Percentiles rank a stretch among this genome's conserved stretches.
Evolutionary conservation across 148 eudicot genomes (phyloP).

Genomic region (Camellia sinensis): DNA sequence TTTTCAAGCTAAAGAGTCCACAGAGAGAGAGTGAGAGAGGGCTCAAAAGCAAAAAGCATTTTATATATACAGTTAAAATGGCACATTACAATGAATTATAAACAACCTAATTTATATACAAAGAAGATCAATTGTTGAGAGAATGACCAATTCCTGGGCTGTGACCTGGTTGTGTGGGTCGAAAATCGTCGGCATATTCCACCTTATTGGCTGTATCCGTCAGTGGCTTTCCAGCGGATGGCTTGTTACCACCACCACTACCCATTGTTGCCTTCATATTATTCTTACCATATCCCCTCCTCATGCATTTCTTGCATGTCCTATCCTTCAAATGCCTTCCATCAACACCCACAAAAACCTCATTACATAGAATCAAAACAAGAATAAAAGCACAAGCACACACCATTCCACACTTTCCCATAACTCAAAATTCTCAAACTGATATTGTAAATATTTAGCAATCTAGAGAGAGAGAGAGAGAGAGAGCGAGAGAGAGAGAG

Average conservation of each 20-base stretch:
- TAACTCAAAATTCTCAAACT: neutral
- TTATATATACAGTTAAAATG: no score
- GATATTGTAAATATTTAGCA: no score
- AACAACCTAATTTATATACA: neutral
- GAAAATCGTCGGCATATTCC: slow-evolving; percentile 16
- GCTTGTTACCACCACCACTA: neutral
- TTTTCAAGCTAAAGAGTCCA: no score
- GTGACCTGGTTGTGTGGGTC: slow-evolving; percentile 29
- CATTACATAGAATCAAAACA: slow-evolving; percentile 20
- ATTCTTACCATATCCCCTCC: neutral
- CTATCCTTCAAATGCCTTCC: slow-evolving; percentile 34
- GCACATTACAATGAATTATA: no score
- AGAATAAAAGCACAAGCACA: slow-evolving; percentile 17
- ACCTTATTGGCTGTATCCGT: neutral
- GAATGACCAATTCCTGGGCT: slow-evolving; percentile 22
- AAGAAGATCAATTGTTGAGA: neutral
- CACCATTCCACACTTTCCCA: slow-evolving; percentile 12
- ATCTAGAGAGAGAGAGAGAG: neutral
- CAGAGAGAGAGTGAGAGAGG: no score
- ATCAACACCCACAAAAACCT: slow-evolving; percentile 14
- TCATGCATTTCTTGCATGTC: slow-evolving; percentile 11
- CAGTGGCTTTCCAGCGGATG: neutral
- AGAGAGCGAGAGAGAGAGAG: slow-evolving; percentile 6
- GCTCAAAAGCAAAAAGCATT: no score
- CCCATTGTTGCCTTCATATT: neutral